These are phyloP conservation scores for Mycena floridula DNA, from an alignment of 768 basidiomycete genomes.

Conservation along the genomic window DNA sequence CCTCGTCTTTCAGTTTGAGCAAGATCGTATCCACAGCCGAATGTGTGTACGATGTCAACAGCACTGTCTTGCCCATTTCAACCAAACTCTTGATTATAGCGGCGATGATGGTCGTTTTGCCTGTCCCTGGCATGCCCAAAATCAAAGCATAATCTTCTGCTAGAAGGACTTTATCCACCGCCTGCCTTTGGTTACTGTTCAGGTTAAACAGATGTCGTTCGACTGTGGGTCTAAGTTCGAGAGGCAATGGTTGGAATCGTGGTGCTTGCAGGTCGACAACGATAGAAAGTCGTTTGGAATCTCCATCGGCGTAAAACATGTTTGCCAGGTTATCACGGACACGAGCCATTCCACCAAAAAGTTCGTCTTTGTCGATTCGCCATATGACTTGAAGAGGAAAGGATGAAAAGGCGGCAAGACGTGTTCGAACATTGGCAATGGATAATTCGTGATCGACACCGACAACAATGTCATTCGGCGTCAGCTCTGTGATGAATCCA, in stretches of 20 bases:
- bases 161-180: conserved; percentile 66
- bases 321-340: conserved; percentile 89
- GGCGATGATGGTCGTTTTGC: conserved; percentile 93
- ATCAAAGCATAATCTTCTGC: conserved; percentile 90
- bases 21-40: conserved; percentile 98
- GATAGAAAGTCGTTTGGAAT: conserved; percentile 58
- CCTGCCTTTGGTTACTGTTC: conserved; percentile 67
- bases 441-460: conserved; percentile 82
- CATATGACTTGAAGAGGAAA: conserved; percentile 39
- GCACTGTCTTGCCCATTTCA: conserved; percentile 74
- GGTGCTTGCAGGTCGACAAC: conserved; percentile 80
- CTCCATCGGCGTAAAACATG: conserved; percentile 78
- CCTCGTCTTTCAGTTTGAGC: conserved; percentile 62
- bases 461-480: conserved; percentile 55
- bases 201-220: conserved; percentile 33
- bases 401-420: conserved; percentile 17
- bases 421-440: conserved; percentile 37
- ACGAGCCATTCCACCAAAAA: conserved; percentile 79
- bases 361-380: conserved; percentile 92
- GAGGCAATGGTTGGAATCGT: conserved; percentile 37
- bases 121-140: conserved; percentile 97
- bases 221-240: conserved; percentile 15
- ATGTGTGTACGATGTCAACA: conserved; percentile 93
- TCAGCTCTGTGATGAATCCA: conserved; percentile 77
- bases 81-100: conserved; percentile 81